Base-by-base conservation (phyloP, 73 alveolate genomes). In the Stentor coeruleus region DNA sequence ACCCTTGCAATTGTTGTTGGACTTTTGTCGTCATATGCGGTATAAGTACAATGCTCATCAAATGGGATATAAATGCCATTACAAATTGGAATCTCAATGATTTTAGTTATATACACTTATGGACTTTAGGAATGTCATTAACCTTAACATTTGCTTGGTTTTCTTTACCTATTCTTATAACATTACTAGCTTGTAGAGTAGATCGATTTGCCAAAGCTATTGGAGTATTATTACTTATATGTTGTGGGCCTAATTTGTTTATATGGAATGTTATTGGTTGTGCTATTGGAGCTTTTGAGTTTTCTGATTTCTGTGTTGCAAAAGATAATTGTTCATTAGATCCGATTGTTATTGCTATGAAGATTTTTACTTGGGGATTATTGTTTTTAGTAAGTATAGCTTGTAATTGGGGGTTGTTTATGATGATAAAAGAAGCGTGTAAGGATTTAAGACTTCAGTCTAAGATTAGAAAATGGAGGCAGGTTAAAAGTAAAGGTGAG, bases 61-160 rank as follows among this genome's bases (percentile, higher is more conserved):
- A 31, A 20, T 66, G 79, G 79, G 79, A 66, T 40, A 66, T 66
- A 1, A 15, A 20, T 26, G 37, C 79, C 15, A 20, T 20, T n/a
- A 20, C n/a, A 26, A 26, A 20, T 11, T 66, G 79, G 79, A 66
- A 20, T 11, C 40, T 31, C 42, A 40, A 66, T 14, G 36, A 20
- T 20, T 66, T 66, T 20, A 66, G 40, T 31, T 66, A 20, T 2
- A 20, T 11, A 26, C 49, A 66, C 1, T 66, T 66, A 20, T 66
- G 79, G 79, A 20, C 79, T 33, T 66, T 66, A 33, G 79, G 79
- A 26, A 66, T 66, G 79, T 66, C 40, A 26, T 33, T 66, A 33
- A 66, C 79, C 15, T 11, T 66, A 26, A 66, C 40, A 28, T 15
- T 66, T 20, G 79, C 37, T 40, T 66, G 79, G 79, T 66, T 66